Evolutionary conservation across 352 stramenopile genomes (phyloP), one percentile per base, ranked within the genome.

Genomic region (Phytophthora pistaciae): DNA sequence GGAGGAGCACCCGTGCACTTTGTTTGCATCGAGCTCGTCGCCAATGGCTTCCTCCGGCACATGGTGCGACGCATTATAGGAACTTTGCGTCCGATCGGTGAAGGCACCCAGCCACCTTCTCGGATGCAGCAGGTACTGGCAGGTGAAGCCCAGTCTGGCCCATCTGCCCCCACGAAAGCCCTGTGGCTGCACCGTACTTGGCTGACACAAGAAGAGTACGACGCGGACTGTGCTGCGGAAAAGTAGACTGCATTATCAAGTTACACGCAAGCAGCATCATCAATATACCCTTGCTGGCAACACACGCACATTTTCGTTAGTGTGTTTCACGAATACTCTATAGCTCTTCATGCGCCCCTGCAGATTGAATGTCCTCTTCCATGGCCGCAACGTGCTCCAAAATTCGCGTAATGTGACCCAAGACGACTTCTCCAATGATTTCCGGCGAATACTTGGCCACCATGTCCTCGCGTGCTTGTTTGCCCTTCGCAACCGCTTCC

Each of bases 1-100:
- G 40, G 29, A 66, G 57, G 29, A 10, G 40, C 60, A 0, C 76
- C 81, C 0, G 80, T 92, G n/a, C 79, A 95, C 60, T 94, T 92
- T 44, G 78, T 95, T 31, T 96, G 90, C 68, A 78, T 96, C 23
- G 90, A 96, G 74, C 75, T 96, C 23, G 70, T 93, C 44, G 90
- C 88, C 27, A 95, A 91, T 50, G 90, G 90, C 5, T 96, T 96
- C 61, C 67, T 96, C n/a, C 73, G 90, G 13, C 90, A 96, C 74
- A 96, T 96, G 90, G 87, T 96, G 66, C 87, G 90, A 10, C 87
- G 90, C 5, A 96, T 96, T 68, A 80, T 96, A 13, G 90, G 90
- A 49, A 96, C 87, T 7, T 56, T 92, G 44, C 85, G 90, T 9
- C 86, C 80, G 5, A 94, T 96, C 68, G 88, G 77, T n/a, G 88